These are phyloP conservation scores for Candida maris DNA, from an alignment of 805 yeast species.

Conservation along the genomic window DNA sequence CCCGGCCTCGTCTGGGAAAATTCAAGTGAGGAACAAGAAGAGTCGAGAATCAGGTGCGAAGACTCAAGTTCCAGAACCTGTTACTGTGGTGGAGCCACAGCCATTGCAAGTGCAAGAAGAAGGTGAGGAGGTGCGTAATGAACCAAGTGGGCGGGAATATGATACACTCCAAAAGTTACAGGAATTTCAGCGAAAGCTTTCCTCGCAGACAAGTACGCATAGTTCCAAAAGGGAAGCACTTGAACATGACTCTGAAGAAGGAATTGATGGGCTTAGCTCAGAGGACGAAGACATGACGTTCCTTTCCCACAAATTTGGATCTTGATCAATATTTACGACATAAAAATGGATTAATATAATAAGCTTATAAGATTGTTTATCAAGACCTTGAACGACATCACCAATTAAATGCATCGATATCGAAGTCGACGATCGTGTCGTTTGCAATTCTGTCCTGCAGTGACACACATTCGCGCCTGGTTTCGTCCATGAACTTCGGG, in stretches of 20 bases:
- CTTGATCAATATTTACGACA: background rate
- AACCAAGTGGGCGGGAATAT: background rate
- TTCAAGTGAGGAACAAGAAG: background rate
- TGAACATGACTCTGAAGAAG: conserved; percentile 10
- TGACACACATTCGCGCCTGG: too few relatives aligned
- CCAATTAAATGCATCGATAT: too few relatives aligned
- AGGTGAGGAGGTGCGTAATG: background rate
- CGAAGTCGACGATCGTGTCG: too few relatives aligned
- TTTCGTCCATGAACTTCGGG: too few relatives aligned
- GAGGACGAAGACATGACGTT: conserved; percentile 16
- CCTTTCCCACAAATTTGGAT: conserved; percentile 14
- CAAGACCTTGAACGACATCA: too few relatives aligned
- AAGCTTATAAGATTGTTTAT: too few relatives aligned
- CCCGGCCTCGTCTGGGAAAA: background rate
- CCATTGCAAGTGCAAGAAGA: background rate
- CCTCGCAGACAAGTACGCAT: background rate
- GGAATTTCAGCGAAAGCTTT: conserved; percentile 2
- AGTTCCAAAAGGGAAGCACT: conserved; percentile 1
- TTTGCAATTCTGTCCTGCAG: too few relatives aligned
- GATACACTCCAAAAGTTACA: conserved; percentile 1
- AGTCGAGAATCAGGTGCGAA: background rate
- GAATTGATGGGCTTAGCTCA: conserved; percentile 13
- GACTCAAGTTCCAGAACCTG: conserved; percentile 1
- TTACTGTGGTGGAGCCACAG: background rate
- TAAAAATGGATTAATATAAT: too few relatives aligned